Conservation (phyloP, 306 rosid genomes). For the Cajanus cajan region DNA sequence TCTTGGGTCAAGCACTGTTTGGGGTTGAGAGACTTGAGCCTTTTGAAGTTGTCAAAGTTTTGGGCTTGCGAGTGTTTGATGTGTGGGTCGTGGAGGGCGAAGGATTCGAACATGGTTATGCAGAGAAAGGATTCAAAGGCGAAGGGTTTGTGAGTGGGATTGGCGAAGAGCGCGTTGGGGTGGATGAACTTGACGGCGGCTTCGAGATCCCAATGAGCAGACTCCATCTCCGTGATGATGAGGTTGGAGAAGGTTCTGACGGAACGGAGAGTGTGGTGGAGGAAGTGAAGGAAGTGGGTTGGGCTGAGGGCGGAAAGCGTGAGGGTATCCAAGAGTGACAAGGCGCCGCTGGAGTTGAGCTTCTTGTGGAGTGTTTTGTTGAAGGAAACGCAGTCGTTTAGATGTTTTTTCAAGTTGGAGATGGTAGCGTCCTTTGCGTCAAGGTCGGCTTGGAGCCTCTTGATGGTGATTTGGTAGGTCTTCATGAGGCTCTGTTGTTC, state of each 20-base stretch:
- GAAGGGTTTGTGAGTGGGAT: constrained; percentile 51
- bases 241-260: constrained; percentile 56
- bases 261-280: constrained; percentile 52
- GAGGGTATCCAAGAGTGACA: constrained; percentile 59
- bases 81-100: constrained; percentile 44
- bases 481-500: constrained; percentile 88
- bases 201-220: constrained; percentile 86
- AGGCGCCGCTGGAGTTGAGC: constrained; percentile 63
- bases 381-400: constrained; percentile 32
- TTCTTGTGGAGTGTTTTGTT: constrained; percentile 59
- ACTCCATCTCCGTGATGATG: constrained; percentile 76
- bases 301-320: constrained; percentile 39
- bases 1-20: constrained; percentile 48
- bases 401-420: constrained; percentile 35
- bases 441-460: constrained; percentile 60
- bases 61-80: neutral
- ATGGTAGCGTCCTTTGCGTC: constrained; percentile 36
- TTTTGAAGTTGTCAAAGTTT: constrained; percentile 63
- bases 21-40: constrained; percentile 46
- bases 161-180: constrained; percentile 52
- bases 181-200: constrained; percentile 64
- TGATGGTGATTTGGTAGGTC: constrained; percentile 77
- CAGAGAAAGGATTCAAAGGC: constrained; percentile 77
- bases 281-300: constrained; percentile 61
- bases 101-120: constrained; percentile 77